Evolutionary conservation across 2,329 filamentous ascomycete species (phyloP).

Genomic region (Botryosphaeria dothidea): DNA sequence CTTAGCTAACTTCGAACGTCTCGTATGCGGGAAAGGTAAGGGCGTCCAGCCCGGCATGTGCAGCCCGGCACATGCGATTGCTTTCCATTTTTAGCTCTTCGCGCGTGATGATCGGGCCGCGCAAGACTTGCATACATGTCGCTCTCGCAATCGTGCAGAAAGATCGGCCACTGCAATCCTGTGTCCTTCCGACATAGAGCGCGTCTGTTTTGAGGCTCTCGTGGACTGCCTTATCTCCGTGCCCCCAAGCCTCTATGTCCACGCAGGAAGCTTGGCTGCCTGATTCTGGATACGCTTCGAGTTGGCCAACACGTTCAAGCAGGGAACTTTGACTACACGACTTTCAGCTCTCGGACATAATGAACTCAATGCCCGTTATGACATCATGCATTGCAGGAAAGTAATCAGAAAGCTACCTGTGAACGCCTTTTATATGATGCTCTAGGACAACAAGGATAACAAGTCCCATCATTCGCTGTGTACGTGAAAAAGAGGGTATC

Average conservation of each 20-base stretch:
- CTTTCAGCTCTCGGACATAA: background rate
- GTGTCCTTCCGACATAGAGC: background rate
- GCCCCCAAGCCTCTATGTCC: background rate
- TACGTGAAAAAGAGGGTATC: constrained; percentile 5
- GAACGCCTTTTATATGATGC: background rate
- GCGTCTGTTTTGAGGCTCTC: background rate
- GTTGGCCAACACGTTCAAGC: background rate
- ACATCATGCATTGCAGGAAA: background rate
- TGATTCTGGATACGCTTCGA: background rate
- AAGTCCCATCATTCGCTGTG: background rate
- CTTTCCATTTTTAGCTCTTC: background rate
- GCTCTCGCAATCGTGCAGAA: background rate
- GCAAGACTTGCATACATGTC: background rate
- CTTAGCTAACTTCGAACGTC: constrained; percentile 9
- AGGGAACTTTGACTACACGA: background rate
- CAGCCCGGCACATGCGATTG: background rate
- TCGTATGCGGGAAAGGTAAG: background rate
- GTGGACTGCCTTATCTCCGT: background rate
- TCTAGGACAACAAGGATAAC: background rate
- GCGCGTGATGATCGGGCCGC: background rate
- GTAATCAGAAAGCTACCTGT: background rate
- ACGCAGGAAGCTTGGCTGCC: background rate
- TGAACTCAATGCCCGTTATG: background rate
- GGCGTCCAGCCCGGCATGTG: background rate
- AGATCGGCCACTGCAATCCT: background rate